phyloP scores from a whole-genome alignment of 768 basidiomycete genomes.

The Kwoniella pini region DNA sequence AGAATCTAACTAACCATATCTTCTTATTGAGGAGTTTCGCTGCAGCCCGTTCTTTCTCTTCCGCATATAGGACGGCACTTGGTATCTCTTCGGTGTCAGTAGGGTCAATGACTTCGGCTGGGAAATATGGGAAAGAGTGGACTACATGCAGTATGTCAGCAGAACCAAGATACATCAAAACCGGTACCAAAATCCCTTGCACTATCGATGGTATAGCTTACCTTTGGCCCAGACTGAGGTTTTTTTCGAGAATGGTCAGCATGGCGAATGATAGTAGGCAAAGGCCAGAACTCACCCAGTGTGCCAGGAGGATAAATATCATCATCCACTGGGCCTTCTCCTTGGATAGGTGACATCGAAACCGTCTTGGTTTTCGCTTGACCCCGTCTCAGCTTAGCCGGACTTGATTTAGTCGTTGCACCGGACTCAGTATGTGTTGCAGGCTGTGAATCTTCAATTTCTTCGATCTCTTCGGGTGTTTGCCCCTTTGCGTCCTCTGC shows the following conservation, averaged over 20 bases:
- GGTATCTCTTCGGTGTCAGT: constrained; percentile 63
- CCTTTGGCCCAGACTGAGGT: constrained; percentile 78
- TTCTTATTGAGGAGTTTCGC: constrained; percentile 55
- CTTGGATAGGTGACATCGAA: not conserved
- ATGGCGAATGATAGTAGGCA: too few species aligned
- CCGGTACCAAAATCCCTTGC: too few species aligned
- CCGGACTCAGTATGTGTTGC: too few species aligned
- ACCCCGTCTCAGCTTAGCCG: constrained; percentile 1
- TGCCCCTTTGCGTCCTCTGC: too few species aligned
- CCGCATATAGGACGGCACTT: constrained; percentile 32
- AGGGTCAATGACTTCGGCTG: constrained; percentile 66
- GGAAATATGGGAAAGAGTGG: constrained; percentile 79
- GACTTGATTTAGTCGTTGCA: not conserved
- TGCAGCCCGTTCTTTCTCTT: constrained; percentile 41
- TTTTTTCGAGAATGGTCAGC: too few species aligned
- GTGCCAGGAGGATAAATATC: constrained; percentile 37
- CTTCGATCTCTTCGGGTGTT: too few species aligned
- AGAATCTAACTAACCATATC: constrained; percentile 75
- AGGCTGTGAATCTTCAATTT: too few species aligned
- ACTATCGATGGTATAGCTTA: constrained; percentile 7
- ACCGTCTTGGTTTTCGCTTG: not conserved
- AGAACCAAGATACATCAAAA: too few species aligned
- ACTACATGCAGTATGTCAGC: constrained; percentile 10
- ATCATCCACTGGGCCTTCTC: constrained; percentile 5
- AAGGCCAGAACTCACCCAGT: constrained; percentile 27